A percentile compares a stretch with the other conserved stretches of the same genome.
Conservation (phyloP, 257 asterid species). For the Lycium barbarum region DNA sequence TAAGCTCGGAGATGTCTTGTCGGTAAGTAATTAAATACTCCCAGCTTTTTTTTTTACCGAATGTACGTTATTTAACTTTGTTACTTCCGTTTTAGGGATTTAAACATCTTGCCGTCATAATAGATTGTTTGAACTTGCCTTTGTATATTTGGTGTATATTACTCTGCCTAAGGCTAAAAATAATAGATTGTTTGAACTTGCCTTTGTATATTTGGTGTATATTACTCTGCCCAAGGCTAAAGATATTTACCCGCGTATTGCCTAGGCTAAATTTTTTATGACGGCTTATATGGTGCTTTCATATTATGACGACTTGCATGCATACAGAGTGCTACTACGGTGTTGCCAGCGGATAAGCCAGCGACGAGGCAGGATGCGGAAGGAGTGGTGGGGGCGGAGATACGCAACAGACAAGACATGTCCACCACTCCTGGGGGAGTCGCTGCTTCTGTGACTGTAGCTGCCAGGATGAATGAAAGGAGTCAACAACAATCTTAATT, state of each 20-base stretch:
- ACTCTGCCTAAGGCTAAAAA: too few relatives aligned
- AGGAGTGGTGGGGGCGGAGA: conserved; percentile 61
- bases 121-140: too few relatives aligned
- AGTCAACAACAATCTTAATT: conserved; percentile 21
- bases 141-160: too few relatives aligned
- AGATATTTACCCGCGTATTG: too few relatives aligned
- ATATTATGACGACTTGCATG: neutral
- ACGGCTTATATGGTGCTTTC: neutral
- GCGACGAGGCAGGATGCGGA: conserved; percentile 75
- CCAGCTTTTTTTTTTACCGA: neutral
- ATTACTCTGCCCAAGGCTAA: too few relatives aligned
- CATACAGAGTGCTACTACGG: conserved; percentile 53
- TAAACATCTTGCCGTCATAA: too few relatives aligned
- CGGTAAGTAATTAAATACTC: conserved; percentile 36
- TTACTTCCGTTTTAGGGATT: too few relatives aligned
- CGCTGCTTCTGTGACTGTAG: conserved; percentile 65
- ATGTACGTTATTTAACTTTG: neutral
- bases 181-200: too few relatives aligned
- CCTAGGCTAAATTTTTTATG: too few relatives aligned
- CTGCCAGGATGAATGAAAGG: conserved; percentile 60
- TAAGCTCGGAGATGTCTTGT: conserved; percentile 58
- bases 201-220: too few relatives aligned
- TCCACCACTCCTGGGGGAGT: conserved; percentile 60
- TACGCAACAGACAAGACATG: conserved; percentile 48
- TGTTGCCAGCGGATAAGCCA: conserved; percentile 56